These are phyloP conservation scores for Lentinus polychrous DNA, from an alignment of 1,284 basidiomycete genomes.

Conservation along the genomic window DNA sequence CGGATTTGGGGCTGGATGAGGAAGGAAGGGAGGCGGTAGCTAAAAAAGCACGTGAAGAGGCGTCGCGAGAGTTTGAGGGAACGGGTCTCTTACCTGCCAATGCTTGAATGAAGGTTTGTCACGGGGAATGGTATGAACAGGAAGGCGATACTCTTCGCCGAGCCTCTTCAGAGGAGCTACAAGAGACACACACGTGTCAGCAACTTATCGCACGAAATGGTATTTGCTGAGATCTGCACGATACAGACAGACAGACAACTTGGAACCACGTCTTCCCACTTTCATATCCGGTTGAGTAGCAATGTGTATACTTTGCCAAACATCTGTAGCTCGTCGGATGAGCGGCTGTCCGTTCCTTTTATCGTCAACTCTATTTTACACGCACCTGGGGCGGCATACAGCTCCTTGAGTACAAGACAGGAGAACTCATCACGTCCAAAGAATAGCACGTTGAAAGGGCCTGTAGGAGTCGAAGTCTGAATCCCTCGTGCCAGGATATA, in stretches of 20 bases:
- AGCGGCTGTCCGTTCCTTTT: not conserved
- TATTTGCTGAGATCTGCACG: not conserved
- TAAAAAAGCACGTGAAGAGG: conserved; percentile 9
- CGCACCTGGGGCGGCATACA: conserved; percentile 44
- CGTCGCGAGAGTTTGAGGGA: not conserved
- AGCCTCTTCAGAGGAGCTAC: conserved; percentile 55
- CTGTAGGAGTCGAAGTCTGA: not conserved
- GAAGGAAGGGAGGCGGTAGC: conserved; percentile 43
- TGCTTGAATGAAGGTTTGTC: conserved; percentile 46
- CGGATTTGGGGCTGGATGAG: conserved; percentile 19
- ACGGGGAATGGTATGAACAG: conserved; percentile 52
- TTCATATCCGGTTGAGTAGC: conserved; percentile 57
- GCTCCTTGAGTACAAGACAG: conserved; percentile 46
- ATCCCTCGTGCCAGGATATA: too few relatives aligned
- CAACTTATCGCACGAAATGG: conserved; percentile 3
- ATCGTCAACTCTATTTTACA: conserved; percentile 1
- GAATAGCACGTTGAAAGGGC: conserved; percentile 40
- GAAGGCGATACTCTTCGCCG: conserved; percentile 40
- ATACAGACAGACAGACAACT: conserved; percentile 44
- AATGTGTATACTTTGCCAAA: conserved; percentile 51
- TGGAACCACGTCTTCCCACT: conserved; percentile 42
- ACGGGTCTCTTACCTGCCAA: conserved; percentile 42
- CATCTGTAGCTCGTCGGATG: conserved; percentile 33
- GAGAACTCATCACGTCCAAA: conserved; percentile 74
- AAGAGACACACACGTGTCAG: not conserved